Base-by-base conservation (phyloP, 495 filamentous ascomycete genomes). In the Pyrenopolyporus hunteri region DNA sequence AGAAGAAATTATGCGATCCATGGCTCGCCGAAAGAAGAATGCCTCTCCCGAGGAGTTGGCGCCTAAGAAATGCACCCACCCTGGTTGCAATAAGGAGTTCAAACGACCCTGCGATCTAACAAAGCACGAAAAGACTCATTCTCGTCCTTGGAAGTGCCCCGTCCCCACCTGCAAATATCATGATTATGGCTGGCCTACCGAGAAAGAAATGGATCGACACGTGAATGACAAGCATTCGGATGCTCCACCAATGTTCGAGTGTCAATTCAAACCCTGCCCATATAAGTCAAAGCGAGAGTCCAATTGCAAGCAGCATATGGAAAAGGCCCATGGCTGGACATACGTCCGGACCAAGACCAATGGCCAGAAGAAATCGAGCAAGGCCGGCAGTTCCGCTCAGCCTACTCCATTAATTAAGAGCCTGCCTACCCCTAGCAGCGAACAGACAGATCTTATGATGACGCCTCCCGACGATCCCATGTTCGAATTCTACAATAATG, bases 261-360 rank as follows among this genome's bases (percentile, higher is more conserved):
- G 94, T 76, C 74, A 83, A n/a, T 97, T 84, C 74, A 78, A 84
- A 59, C 89, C 89, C 14, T 98, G 94, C 82, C 84, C 89, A 0
- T 98, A 98, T 76, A 86, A 90, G 66, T 96, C 92, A 36, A 97
- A 97, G 80, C 88, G 94, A 22, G 89, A 96, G 77, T 94, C 89
- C 73, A 98, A 98, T 76, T 96, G 92, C 84, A 98, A 98, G 74
- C 94, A 98, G 74, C 94, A 98, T 75, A 98, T 98, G 94, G 94
- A 98, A 78, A 98, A 98, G 73, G 87, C 92, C 0, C 94, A 98
- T 67, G 86, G 87, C 36, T 98, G 91, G 87, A 79, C 80, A 3
- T 98, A 98, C 61, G 84, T 90, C 60, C 89, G 94, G 31, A 91
- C 91, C 44, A 97, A 97, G 83, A 91, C 88, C 76, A 97, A 96